Percentiles rank a stretch among this genome's conserved stretches.
These are phyloP conservation scores for Solanum verrucosum DNA, from an alignment of 257 asterid species.

Conservation along the genomic window DNA sequence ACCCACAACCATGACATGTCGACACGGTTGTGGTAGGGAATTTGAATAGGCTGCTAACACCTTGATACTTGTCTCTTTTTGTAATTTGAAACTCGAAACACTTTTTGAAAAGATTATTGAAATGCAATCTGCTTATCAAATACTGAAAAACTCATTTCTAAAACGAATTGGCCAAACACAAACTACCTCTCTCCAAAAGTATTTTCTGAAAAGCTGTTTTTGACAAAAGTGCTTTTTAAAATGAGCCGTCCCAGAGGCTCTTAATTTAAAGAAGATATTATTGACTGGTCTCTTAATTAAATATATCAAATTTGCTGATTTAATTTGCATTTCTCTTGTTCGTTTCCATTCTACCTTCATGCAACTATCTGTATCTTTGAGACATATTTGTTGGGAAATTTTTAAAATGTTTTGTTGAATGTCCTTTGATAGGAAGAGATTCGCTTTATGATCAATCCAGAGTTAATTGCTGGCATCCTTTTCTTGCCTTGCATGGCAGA, in stretches of 20 bases:
- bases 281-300: neutral
- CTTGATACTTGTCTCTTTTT: neutral
- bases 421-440: slow-evolving; percentile 56
- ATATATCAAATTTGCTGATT: neutral
- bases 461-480: slow-evolving; percentile 63
- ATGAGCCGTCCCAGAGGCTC: neutral
- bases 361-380: neutral
- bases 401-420: neutral
- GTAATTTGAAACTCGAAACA: neutral
- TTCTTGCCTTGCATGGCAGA: slow-evolving; percentile 73
- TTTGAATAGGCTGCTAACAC: neutral
- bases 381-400: neutral
- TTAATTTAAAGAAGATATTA: neutral
- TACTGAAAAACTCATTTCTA: neutral
- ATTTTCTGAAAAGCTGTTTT: neutral
- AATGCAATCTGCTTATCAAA: neutral
- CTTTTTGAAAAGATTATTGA: neutral
- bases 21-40: neutral
- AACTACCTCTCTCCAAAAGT: neutral
- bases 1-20: neutral
- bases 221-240: neutral
- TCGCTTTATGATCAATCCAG: slow-evolving; percentile 92
- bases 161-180: neutral
- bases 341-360: neutral
- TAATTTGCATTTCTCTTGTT: neutral